Evolutionary conservation across 805 yeast species (phyloP).

Genomic region (Naumovozyma dairenensis): DNA sequence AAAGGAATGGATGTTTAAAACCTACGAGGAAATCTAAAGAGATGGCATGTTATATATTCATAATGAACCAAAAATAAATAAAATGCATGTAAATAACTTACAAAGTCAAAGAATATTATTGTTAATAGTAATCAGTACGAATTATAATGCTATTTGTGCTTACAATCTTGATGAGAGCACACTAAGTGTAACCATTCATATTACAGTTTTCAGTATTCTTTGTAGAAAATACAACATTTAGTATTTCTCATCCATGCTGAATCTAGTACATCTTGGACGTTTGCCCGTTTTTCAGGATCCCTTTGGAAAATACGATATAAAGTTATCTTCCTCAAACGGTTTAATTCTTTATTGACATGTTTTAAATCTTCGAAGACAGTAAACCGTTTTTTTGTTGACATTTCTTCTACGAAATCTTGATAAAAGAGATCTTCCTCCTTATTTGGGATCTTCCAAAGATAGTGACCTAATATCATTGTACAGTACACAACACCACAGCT

Average conservation of each 20-base stretch:
- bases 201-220: slow-evolving; percentile 1
- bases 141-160: too few relatives aligned
- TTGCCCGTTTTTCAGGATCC: slow-evolving; percentile 43
- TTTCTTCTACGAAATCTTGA: slow-evolving; percentile 39
- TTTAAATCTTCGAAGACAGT: slow-evolving; percentile 44
- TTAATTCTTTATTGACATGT: slow-evolving; percentile 32
- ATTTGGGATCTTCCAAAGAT: slow-evolving; percentile 76
- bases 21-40: background rate
- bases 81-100: background rate
- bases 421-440: slow-evolving; percentile 41
- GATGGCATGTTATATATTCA: background rate
- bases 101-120: background rate
- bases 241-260: slow-evolving; percentile 54
- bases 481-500: slow-evolving; percentile 70
- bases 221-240: slow-evolving; percentile 38
- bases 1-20: too few relatives aligned
- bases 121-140: too few relatives aligned
- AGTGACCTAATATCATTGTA: slow-evolving; percentile 80
- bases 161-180: too few relatives aligned
- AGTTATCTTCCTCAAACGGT: slow-evolving; percentile 36
- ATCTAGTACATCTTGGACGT: slow-evolving; percentile 41
- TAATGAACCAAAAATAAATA: background rate
- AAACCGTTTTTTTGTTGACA: slow-evolving; percentile 35
- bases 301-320: slow-evolving; percentile 55
- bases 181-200: too few relatives aligned